Percentiles rank a stretch among this genome's conserved stretches.
These are phyloP conservation scores for Eragrostis tef DNA, from an alignment of 202 grass and related monocot species.

Conservation along the genomic window DNA sequence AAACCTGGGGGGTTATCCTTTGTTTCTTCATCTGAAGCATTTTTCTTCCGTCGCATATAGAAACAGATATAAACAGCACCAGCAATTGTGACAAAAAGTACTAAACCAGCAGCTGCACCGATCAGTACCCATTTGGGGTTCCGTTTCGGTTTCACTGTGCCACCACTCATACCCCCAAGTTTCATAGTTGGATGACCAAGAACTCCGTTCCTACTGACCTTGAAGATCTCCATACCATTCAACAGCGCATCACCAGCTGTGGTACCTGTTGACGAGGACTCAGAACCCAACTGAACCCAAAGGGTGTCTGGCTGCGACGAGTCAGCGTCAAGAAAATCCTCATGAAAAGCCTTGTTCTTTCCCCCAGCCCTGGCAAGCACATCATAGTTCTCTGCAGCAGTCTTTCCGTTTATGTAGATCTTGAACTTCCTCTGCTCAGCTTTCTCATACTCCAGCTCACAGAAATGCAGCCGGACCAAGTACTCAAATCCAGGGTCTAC, in stretches of 20 bases:
- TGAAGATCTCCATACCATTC: conserved; percentile 87
- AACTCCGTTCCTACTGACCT: conserved; percentile 62
- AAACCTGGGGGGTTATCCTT: conserved; percentile 37
- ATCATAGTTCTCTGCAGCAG: conserved; percentile 60
- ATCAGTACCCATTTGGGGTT: conserved; percentile 57
- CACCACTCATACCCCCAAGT: conserved; percentile 40
- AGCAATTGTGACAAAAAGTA: conserved; percentile 37
- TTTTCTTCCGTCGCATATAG: conserved; percentile 44
- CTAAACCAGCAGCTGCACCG: conserved; percentile 48
- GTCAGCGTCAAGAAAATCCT: conserved; percentile 67
- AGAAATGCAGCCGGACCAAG: conserved; percentile 77
- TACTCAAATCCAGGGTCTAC: conserved; percentile 73
- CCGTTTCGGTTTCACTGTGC: conserved; percentile 31
- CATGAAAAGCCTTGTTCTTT: conserved; percentile 71
- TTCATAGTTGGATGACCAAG: conserved; percentile 63
- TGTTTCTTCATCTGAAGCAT: conserved; percentile 15
- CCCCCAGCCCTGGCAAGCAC: conserved; percentile 61
- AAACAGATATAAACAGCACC: conserved; percentile 43
- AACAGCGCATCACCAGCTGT: conserved; percentile 60
- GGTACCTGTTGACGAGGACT: conserved; percentile 51
- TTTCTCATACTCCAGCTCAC: conserved; percentile 61
- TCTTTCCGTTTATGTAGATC: conserved; percentile 75
- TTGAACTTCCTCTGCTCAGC: conserved; percentile 66
- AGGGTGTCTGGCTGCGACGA: conserved; percentile 51
- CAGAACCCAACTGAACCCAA: conserved; percentile 66